Evolutionary conservation across 139 green algal species (phyloP), one percentile per base, ranked within the genome.

Genomic region (Penium margaritaceum): DNA sequence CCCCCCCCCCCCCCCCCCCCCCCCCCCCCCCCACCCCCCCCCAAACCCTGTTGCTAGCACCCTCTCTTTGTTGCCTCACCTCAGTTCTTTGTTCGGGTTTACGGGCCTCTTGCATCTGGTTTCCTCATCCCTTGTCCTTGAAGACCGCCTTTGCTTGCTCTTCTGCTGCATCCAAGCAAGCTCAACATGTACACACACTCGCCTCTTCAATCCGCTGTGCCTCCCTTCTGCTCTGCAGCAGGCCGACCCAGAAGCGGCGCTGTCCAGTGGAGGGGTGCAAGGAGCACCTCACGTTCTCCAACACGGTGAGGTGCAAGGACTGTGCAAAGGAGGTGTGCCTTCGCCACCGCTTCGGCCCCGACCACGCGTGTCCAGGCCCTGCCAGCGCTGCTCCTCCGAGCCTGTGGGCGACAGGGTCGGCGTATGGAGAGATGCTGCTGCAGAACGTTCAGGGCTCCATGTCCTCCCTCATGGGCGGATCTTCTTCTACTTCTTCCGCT

Each of bases 281-380:
- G 65, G 74, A 81, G 37, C 19, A 41, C 30, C 66, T 81, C 1
- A 67, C 74, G 6, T 77, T 77, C 38, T 77, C 72, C n/a, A 79
- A 79, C 39, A 77, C 30, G 32, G 55, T 79, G 17, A 47, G n/a
- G 33, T 81, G 74, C 65, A 44, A 53, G 5, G 74, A 70, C 54
- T 81, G 74, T 33, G 5, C 4, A 14, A 29, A 46, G 43, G 67
- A 78, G 12, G 62, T 38, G 36, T 81, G 74, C 36, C 58, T 81
- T 5, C 78, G 66, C 34, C 74, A 81, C 66, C 67, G 74, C 24
- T 78, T 81, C 55, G 33, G 61, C 21, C 19, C 44, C 15, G 74
- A 81, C 46, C 74, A 81, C n/a, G 33, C 35, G 19, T 81, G 74
- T 46, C 34, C 71, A 5, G 44, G 65, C 21, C 30, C 27, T 24